Base-by-base conservation (phyloP, 148 eudicot genomes). In the Cornus suecica region DNA sequence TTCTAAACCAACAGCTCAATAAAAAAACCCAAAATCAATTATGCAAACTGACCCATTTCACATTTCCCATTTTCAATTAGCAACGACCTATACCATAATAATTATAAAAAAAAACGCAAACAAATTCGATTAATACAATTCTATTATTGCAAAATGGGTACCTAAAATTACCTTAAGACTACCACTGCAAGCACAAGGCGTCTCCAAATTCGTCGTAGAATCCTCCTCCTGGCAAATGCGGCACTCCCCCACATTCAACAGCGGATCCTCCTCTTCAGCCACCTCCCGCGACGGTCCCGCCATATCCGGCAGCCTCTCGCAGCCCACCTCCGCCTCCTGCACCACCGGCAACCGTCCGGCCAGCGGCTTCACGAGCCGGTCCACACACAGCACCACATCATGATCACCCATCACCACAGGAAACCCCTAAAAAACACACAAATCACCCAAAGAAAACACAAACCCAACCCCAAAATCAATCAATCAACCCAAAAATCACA, bases 161-260 rank as follows among this genome's bases (percentile, higher is more conserved):
- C 8, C 0, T 1, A 26, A 31, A 52, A 37, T 37, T 82, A 92
- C 98, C 98, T 90, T 92, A 41, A 94, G 86, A 80, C 98, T 94
- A 61, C 98, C 98, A 79, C 87, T 85, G 77, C 98, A 94, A 71
- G 69, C 78, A 79, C 98, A 94, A 34, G 98, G 98, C 23, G 80
- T 80, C 80, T 92, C 98, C 77, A 94, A 82, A 68, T 84, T 83
- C 9, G 80, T 66, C 65, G 87, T 25, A 18, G 81, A 54, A 84
- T 94, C 98, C 79, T 94, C 98, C n/a, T 94, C 98, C 71, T 92
- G 97, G 80, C 95, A 94, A 82, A 94, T 94, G 5, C 98, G 93
- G 78, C 98, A 94, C 76, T 94, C 98, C 0, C 78, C 93, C 29
- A 78, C 72, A 32, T 78, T 83, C 74, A 94, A 81, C 18, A 94